Conservation (phyloP, 116 monocot genomes). For the Cymodocea nodosa region DNA sequence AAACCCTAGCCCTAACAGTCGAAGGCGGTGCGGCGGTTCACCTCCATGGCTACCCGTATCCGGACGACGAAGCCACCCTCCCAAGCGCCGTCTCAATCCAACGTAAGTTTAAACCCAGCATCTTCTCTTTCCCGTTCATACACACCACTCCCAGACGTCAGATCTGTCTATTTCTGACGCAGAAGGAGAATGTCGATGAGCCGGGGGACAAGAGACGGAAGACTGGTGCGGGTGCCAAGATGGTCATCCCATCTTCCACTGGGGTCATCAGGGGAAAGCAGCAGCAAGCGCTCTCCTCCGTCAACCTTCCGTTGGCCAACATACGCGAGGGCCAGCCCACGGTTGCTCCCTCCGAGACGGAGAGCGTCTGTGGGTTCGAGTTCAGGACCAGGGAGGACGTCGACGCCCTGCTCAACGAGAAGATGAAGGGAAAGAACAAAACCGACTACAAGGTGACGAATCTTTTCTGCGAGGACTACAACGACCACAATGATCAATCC, state of each 20-base stretch:
- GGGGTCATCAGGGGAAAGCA: not conserved
- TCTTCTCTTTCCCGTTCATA: not conserved
- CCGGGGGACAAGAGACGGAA: conserved; percentile 51
- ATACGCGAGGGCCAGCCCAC: not conserved
- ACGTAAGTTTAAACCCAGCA: conserved; percentile 12
- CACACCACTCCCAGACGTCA: not conserved
- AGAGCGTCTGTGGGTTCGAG: conserved; percentile 23
- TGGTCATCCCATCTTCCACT: conserved; percentile 9
- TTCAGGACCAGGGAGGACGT: conserved; percentile 68
- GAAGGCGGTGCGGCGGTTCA: not conserved
- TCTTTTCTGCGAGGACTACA: not conserved
- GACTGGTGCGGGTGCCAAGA: conserved; percentile 22
- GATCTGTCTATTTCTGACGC: conserved; percentile 6
- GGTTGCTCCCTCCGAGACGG: conserved; percentile 13
- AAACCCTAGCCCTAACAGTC: not conserved
- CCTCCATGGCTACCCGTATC: not conserved
- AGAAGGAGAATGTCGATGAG: conserved; percentile 53
- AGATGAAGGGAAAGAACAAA: conserved; percentile 62
- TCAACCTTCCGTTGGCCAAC: conserved; percentile 10
- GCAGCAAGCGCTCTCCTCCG: conserved; percentile 10
- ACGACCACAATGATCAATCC: no score
- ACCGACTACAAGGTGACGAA: conserved; percentile 46
- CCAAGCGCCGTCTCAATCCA: not conserved
- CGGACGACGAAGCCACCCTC: not conserved
- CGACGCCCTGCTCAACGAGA: conserved; percentile 55